A percentile compares a stretch with the other conserved stretches of the same genome.
These are phyloP conservation scores for Eimeria necatrix DNA, from an alignment of 169 alveolate genomes.

Conservation along the genomic window DNA sequence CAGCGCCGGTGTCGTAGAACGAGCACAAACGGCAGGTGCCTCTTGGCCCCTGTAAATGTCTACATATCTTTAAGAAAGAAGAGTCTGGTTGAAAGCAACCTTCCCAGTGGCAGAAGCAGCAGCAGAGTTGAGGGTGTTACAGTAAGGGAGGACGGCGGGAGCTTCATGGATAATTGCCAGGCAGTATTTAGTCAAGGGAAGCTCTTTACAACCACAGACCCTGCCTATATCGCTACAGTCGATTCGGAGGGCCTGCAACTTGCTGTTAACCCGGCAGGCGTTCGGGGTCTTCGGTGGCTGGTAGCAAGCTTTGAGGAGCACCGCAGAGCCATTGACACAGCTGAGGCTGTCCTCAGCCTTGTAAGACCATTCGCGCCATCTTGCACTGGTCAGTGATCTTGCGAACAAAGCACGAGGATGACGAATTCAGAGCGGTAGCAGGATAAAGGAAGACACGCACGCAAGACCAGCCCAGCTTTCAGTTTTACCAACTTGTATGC, in stretches of 20 bases:
- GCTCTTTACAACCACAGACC: not conserved
- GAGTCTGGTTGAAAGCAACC: not conserved
- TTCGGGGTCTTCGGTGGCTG: slow-evolving; percentile 61
- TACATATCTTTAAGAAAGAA: slow-evolving; percentile 26
- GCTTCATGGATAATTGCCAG: not conserved
- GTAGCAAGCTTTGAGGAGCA: slow-evolving; percentile 40
- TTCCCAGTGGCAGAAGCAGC: not conserved
- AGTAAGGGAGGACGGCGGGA: not conserved
- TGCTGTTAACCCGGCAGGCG: not conserved
- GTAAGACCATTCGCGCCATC: slow-evolving; percentile 68
- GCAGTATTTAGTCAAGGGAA: not conserved
- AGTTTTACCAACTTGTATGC: no score
- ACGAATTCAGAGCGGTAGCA: no score
- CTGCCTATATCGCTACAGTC: slow-evolving; percentile 44
- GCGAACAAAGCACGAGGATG: not conserved
- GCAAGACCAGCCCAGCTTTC: no score
- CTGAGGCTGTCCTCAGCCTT: slow-evolving; percentile 64
- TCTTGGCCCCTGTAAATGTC: slow-evolving; percentile 29
- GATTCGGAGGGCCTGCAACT: slow-evolving; percentile 51
- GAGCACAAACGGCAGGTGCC: not conserved
- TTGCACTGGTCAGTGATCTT: slow-evolving; percentile 49
- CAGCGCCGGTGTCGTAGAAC: not conserved
- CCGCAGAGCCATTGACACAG: slow-evolving; percentile 49
- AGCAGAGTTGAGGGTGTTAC: not conserved
- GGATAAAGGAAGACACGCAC: no score